Evolutionary conservation across 2,329 filamentous ascomycete species (phyloP), one percentile per base, ranked within the genome.

Genomic region (Colletotrichum trifolii): DNA sequence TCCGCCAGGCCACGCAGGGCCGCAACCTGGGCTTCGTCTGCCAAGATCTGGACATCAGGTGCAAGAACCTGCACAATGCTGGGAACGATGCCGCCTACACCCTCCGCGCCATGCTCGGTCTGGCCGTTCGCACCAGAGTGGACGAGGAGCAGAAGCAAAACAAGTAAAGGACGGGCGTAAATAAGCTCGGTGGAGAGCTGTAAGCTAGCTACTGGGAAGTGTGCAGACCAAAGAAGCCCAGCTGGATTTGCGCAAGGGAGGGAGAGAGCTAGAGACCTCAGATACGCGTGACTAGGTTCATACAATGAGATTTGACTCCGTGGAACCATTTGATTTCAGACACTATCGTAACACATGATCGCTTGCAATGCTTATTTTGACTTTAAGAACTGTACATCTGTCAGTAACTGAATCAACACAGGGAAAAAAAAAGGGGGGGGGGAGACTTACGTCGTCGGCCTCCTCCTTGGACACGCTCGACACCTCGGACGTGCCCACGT

Each of bases 381-480:
- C 47, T 60, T 68, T 2, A 67, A 33, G 42, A 68, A 68, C 64
- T 66, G 47, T 10, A 35, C 25, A 3, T 2, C 2, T 1, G 46
- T 65, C 52, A 65, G 63, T n/a, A 40, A 56, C 8, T 25, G 25
- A 25, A 25, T 5, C 12, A 13, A 7, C 7, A 11, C 3, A 33
- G 1, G 15, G 7, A 40, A 3, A 13, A 25, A 13, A 34, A 17
- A 38, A n/a, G n/a, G n/a, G n/a, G n/a, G n/a, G n/a, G n/a, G n/a
- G 6, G 7, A 25, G 9, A 69, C 72, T 67, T 68, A 87, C 86
- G 80, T 88, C 83, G 56, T 82, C 85, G n/a, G 91, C 93, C 71
- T 94, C 90, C 48, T 92, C 88, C 55, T 87, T 84, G 0, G 85
- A 87, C 5, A 94, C 87, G 36, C 87, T 81, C 1, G 91, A 94